Base-by-base conservation (phyloP, 164 flowering plant species). In the Nymphaea thermarum region DNA sequence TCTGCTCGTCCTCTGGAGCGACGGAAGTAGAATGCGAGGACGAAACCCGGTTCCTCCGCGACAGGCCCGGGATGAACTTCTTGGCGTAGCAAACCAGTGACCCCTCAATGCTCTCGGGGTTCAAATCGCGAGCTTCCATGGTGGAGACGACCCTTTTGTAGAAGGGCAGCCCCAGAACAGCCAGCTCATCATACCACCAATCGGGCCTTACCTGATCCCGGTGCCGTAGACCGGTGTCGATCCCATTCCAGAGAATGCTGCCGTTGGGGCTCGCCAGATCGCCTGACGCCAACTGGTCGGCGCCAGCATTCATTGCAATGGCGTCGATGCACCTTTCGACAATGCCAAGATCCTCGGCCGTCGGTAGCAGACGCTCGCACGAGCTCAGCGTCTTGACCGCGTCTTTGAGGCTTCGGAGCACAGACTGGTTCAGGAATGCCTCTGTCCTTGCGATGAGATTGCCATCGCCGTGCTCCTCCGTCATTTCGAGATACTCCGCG, bases 391-490 rank as follows among this genome's bases (percentile, higher is more conserved):
- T 71, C 59, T 69, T 77, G 16, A 87, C 36, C 1, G 88, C 80
- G 6, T 86, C 82, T 65, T 74, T 77, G 59, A 84, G 60, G 80
- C 73, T 82, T 42, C 70, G 79, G 72, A 87, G 81, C 2, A 85
- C 86, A 0, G 80, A 68, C 36, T 82, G 81, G 10, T 86, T 79
- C 65, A 91, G 73, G 36, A 80, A 89, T 53, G 75, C 71, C 70
- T 91, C 96, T 0, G 97, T 84, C 65, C 76, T 83, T 62, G 93
- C 82, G 17, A 89, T 77, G 66, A 91, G 87, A 66, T 91, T 91
- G 44, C 82, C 87, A 17, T 84, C 90, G 6, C 83, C 76, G 79
- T 78, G 85, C 45, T 86, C 93, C 44, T 89, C 93, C 45, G 91
- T 89, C 97, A 91, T 91, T 44, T 82, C 84, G n/a, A 91, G 78